These are phyloP conservation scores for Rhynchosporium graminicola DNA, from an alignment of 2,329 filamentous ascomycete genomes.

Conservation along the genomic window DNA sequence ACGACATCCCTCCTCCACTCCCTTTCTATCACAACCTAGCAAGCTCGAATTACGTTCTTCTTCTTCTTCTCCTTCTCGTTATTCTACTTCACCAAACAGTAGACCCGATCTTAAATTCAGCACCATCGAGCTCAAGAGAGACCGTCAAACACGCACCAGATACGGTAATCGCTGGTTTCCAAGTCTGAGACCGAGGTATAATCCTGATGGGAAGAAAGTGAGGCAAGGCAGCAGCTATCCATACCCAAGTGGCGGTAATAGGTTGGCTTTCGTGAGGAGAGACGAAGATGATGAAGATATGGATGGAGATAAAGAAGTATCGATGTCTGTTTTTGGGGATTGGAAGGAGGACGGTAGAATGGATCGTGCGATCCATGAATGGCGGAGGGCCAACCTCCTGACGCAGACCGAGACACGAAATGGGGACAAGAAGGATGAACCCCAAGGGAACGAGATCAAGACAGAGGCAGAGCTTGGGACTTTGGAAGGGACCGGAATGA, in stretches of 20 bases:
- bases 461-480: not conserved
- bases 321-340: not conserved
- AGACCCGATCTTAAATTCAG: not conserved
- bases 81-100: not conserved
- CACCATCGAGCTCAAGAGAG: not conserved
- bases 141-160: not conserved
- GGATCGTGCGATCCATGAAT: not conserved
- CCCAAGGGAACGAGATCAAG: not conserved
- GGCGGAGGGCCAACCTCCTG: not conserved
- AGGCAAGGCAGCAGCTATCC: conserved; percentile 7
- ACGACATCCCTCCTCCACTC: too few relatives aligned
- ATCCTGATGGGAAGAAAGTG: conserved; percentile 7
- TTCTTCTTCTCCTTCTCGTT: too few relatives aligned
- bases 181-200: conserved; percentile 7
- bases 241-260: conserved; percentile 6
- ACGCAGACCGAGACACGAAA: not conserved
- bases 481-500: not conserved
- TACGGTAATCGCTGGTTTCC: conserved; percentile 7
- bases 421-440: not conserved
- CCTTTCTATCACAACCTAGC: too few relatives aligned
- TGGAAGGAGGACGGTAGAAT: not conserved
- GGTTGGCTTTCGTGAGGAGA: not conserved
- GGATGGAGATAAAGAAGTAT: not conserved
- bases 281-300: not conserved
- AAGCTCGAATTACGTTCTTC: too few relatives aligned